Evolutionary conservation across 495 filamentous ascomycete species (phyloP), one percentile per base, ranked within the genome.

Genomic region (Lasiosphaeria miniovina): DNA sequence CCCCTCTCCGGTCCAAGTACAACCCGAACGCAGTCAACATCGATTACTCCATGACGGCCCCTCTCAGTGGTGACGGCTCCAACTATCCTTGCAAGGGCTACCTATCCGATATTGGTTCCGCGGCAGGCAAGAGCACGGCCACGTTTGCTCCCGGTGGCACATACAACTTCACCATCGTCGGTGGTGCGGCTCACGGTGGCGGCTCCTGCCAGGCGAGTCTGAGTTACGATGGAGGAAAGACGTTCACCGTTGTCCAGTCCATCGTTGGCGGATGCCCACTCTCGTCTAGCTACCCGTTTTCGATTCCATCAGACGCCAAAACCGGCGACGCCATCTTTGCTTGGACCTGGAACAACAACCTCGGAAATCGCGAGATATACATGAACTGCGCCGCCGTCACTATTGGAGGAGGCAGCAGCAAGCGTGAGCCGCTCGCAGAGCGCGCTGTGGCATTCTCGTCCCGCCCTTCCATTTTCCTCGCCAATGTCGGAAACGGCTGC

Each of bases 21-120:
- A 86, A 85, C 76, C 74, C 78, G 14, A 70, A 78, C 61, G 71
- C 75, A 32, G 65, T 52, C 41, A 64, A 77, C 52, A 74, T 74
- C 58, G 79, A 80, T 65, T 82, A 87, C 73, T 85, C 81, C 71
- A 83, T 84, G 69, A 83, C 80, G 1, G 68, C 77, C 5, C 86
- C 87, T 11, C 78, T 88, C 55, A 66, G 64, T 40, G 57, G 56
- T 4, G 62, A 57, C 45, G 81, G 83, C 24, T 71, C 74, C 31
- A 72, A 86, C 68, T 89, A 77, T 67, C 84, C 86, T 4, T 89
- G 87, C 81, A 88, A 88, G 75, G 83, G 83, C n/a, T 84, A 88
- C 66, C 80, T 84, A 24, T 74, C 73, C n/a, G 74, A 80, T 43
- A 49, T 86, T 49, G 75, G 72, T 52, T 80, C 74, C 14, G 48